phyloP scores from a whole-genome alignment of 805 yeast species.

The Candida qinlingensis region DNA sequence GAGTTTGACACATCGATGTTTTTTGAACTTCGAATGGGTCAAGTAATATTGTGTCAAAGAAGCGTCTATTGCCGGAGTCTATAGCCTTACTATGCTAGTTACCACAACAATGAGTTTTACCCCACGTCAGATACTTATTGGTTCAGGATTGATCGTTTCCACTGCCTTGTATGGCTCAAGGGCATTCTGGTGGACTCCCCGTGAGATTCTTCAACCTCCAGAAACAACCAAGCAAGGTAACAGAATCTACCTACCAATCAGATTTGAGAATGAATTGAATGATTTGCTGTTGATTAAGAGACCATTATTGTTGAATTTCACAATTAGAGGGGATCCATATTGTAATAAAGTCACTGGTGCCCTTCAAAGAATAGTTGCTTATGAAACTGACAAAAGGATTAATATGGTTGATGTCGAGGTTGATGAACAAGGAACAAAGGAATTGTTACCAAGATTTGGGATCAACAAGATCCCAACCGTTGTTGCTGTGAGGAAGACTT shows the following conservation, averaged over 20 bases:
- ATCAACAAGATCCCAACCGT: conserved; percentile 58
- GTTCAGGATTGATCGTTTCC: conserved; percentile 22
- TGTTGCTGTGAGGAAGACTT: conserved; percentile 61
- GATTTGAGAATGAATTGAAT: conserved; percentile 55
- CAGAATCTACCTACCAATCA: conserved; percentile 46
- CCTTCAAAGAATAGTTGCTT: conserved; percentile 45
- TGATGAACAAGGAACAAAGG: conserved; percentile 60
- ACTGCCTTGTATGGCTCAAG: conserved; percentile 19
- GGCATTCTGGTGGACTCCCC: conserved; percentile 29
- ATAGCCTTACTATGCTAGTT: background rate
- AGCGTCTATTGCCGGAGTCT: background rate
- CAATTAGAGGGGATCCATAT: conserved; percentile 55
- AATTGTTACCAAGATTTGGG: conserved; percentile 50
- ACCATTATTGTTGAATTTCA: conserved; percentile 70
- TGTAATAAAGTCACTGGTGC: conserved; percentile 61
- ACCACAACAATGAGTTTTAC: conserved; percentile 10
- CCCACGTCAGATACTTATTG: conserved; percentile 19
- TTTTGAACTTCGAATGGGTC: too few species aligned
- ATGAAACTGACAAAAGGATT: conserved; percentile 45
- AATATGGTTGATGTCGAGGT: conserved; percentile 68
- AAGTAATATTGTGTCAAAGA: background rate
- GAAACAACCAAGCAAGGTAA: conserved; percentile 29
- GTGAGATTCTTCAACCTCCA: conserved; percentile 35
- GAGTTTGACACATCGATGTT: too few species aligned
- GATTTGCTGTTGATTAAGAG: conserved; percentile 42